phyloP scores from a whole-genome alignment of 2,329 filamentous ascomycete genomes.

The Neofusicoccum ribis region DNA sequence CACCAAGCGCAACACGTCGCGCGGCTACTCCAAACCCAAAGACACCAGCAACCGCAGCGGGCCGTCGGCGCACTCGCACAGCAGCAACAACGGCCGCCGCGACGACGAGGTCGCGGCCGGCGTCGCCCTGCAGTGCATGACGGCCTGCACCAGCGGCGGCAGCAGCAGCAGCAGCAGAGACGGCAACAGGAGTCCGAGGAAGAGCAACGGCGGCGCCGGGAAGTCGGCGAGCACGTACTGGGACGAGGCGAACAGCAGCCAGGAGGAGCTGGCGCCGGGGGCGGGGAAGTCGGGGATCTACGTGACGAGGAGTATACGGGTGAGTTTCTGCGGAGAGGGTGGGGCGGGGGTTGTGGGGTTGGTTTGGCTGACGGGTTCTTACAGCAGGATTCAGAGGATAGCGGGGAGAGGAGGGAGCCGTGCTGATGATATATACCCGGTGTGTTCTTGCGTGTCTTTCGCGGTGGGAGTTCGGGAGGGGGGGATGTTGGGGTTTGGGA shows the following conservation, averaged over 20 bases:
- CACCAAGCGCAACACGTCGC: conserved; percentile 20
- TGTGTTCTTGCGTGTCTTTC: too few relatives aligned
- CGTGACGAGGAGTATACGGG: conserved; percentile 14
- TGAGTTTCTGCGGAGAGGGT: neutral
- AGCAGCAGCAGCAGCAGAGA: neutral
- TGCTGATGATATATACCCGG: too few relatives aligned
- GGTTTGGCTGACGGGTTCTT: too few relatives aligned
- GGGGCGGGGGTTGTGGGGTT: too few relatives aligned
- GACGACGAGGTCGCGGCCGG: neutral
- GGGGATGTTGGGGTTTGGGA: too few relatives aligned
- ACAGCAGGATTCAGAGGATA: neutral
- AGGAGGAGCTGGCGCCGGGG: conserved; percentile 3
- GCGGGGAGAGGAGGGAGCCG: neutral
- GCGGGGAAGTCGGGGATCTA: neutral
- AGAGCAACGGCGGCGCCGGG: neutral
- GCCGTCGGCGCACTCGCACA: neutral
- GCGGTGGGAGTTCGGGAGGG: too few relatives aligned
- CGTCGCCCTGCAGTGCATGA: neutral
- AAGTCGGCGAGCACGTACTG: conserved; percentile 4
- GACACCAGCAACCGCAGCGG: neutral
- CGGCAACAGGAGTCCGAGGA: neutral
- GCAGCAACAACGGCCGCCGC: neutral
- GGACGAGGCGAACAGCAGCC: conserved; percentile 1
- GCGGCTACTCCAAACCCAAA: conserved; percentile 24
- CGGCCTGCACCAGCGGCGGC: neutral